Base-by-base conservation (phyloP, 2,329 filamentous ascomycete genomes). In the Talaromyces sp. region DNA sequence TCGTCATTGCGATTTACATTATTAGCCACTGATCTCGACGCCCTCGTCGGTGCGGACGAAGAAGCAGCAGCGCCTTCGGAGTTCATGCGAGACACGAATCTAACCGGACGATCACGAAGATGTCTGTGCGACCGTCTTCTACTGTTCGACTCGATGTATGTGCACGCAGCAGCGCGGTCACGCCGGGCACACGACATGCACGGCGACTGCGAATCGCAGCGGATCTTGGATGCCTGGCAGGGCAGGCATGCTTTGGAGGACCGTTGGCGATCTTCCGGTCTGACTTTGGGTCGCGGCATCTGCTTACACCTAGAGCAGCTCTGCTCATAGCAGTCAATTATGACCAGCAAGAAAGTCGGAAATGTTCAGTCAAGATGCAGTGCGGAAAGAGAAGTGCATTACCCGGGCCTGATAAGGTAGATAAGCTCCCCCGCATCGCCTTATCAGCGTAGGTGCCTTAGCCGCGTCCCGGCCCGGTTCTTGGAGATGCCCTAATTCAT, bases 231-330 rank as follows among this genome's bases (percentile, higher is more conserved):
- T 14, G 75, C 72, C 33, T 80, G 77, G 65, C 82, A 84, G 5
- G 76, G 68, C 54, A 76, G 73, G 65, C 82, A 84, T 7, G 82
- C 82, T 61, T 81, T 78, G 27, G 75, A 76, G 16, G 80, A 79
- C 47, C 82, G 76, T 61, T 79, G 77, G 4, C 82, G 78, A 63
- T 83, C 78, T 55, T 78, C 77, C 1, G 80, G 79, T 18, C 75
- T 76, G 27, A 84, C 81, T 65, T 79, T 83, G 12, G 81, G 81
- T 27, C 82, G 81, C 62, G 82, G 81, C 82, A 85, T 85, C 34
- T 53, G 28, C 51, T 56, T 23, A 34, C 34, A 14, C 27, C 16
- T 23, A 34, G 42, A 50, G 40, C n/a, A 23, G 10, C 1, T 47
- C 8, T 47, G 23, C 10, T 18, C 5, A 31, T 7, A 30, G 50